phyloP scores from a whole-genome alignment of 257 asterid species.

The Ajuga chamaepitys region DNA sequence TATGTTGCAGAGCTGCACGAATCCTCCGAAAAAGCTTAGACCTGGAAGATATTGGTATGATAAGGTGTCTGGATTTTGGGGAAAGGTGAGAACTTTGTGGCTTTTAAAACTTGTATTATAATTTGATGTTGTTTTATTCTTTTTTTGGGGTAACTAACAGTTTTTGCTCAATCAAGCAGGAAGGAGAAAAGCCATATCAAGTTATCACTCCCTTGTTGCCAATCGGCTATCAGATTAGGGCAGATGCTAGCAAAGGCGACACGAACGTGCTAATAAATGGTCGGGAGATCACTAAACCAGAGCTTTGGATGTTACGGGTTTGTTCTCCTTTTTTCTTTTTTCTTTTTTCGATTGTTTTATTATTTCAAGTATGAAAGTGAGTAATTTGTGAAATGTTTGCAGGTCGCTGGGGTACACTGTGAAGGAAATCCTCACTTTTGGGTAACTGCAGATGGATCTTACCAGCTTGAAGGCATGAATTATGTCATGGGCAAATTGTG shows the following conservation, averaged over 20 bases:
- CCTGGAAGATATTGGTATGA: slow-evolving; percentile 96
- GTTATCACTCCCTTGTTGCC: slow-evolving; percentile 53
- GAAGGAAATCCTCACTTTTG: slow-evolving; percentile 71
- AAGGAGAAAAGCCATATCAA: slow-evolving; percentile 76
- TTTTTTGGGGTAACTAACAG: neutral
- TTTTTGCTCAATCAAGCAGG: slow-evolving; percentile 43
- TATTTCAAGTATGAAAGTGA: slow-evolving; percentile 6
- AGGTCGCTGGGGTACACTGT: slow-evolving; percentile 61
- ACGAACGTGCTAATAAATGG: slow-evolving; percentile 55
- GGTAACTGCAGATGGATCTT: slow-evolving; percentile 67
- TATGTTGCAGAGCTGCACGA: slow-evolving; percentile 48
- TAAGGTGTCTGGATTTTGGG: slow-evolving; percentile 86
- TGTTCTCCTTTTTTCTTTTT: neutral
- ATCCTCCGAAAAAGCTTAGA: slow-evolving; percentile 80
- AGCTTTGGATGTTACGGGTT: slow-evolving; percentile 64
- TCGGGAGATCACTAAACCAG: slow-evolving; percentile 69
- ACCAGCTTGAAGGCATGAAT: slow-evolving; percentile 65
- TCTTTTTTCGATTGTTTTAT: neutral
- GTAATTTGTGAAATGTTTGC: slow-evolving; percentile 19
- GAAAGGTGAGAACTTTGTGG: slow-evolving; percentile 51
- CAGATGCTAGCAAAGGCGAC: slow-evolving; percentile 74
- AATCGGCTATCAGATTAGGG: slow-evolving; percentile 41
- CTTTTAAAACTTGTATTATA: neutral
- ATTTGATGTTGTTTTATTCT: neutral
- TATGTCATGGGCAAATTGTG: slow-evolving; percentile 71